Conservation (phyloP, 129 eudicot genomes). For the Sambucus nigra region DNA sequence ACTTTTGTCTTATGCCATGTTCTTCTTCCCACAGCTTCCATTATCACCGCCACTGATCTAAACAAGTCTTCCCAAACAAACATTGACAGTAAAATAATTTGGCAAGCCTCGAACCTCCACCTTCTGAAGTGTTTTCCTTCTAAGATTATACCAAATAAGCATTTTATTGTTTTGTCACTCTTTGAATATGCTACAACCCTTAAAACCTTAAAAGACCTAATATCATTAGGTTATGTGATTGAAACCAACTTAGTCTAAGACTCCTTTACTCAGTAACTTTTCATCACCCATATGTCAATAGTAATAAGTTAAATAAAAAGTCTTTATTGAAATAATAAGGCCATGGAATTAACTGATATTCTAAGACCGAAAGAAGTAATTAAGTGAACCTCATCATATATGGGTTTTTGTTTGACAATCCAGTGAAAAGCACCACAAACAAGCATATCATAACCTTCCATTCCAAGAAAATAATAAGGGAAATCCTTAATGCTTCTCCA, state of each 20-base stretch:
- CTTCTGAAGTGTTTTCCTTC: too few relatives aligned
- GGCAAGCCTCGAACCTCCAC: too few relatives aligned
- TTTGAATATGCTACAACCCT: too few relatives aligned
- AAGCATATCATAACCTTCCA: not conserved
- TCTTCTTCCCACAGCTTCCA: too few relatives aligned
- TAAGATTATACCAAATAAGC: too few relatives aligned
- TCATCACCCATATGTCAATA: constrained; percentile 14
- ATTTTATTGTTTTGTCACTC: too few relatives aligned
- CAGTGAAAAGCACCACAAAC: constrained; percentile 12
- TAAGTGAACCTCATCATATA: not conserved
- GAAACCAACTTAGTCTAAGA: constrained; percentile 13
- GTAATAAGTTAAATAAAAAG: not conserved
- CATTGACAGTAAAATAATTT: too few relatives aligned
- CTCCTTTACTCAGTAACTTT: constrained; percentile 7
- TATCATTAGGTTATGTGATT: not conserved
- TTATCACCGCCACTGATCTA: too few relatives aligned
- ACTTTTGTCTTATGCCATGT: too few relatives aligned
- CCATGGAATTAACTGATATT: not conserved
- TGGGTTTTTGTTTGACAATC: not conserved
- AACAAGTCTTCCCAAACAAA: too few relatives aligned
- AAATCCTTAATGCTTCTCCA: constrained; percentile 8
- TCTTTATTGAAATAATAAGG: not conserved
- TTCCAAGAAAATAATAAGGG: not conserved
- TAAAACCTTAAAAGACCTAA: not conserved
- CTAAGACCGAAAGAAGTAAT: constrained; percentile 1